Conservation (phyloP, 2,329 filamentous ascomycete species). For the Fusarium sp. region DNA sequence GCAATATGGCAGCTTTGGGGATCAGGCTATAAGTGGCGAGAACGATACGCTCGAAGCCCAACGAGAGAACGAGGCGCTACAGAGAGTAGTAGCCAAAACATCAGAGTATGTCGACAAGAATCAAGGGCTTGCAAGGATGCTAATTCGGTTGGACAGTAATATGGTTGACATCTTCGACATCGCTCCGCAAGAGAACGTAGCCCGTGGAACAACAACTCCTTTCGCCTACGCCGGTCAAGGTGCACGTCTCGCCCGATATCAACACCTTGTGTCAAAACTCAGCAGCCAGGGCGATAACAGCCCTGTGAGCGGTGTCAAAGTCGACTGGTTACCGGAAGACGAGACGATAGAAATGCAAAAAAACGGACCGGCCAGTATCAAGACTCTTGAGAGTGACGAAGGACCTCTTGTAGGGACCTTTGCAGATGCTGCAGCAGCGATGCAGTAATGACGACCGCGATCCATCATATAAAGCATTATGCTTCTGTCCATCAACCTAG, state of each 20-base stretch:
- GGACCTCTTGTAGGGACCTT: constrained; percentile 72
- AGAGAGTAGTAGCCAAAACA: constrained; percentile 74
- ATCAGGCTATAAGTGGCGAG: constrained; percentile 68
- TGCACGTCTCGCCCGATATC: constrained; percentile 70
- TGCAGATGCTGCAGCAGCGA: constrained; percentile 70
- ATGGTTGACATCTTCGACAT: constrained; percentile 79
- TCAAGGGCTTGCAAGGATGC: constrained; percentile 2
- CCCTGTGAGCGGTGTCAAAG: constrained; percentile 60
- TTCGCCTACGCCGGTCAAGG: constrained; percentile 70
- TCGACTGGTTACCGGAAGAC: constrained; percentile 71
- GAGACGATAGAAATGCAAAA: constrained; percentile 63
- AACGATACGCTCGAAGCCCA: constrained; percentile 75
- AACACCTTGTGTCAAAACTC: constrained; percentile 73
- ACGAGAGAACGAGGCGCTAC: constrained; percentile 75
- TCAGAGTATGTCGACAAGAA: constrained; percentile 67
- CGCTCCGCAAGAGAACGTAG: constrained; percentile 64
- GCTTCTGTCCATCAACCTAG: neutral
- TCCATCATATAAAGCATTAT: constrained; percentile 4
- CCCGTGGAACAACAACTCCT: constrained; percentile 55
- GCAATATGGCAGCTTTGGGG: constrained; percentile 75
- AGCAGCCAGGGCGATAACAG: constrained; percentile 62
- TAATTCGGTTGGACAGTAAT: constrained; percentile 62
- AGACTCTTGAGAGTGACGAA: constrained; percentile 54
- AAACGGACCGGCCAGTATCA: constrained; percentile 54
- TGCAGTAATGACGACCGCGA: constrained; percentile 53